Conservation (phyloP, 331 rosid species). For the Telfairia occidentalis region DNA sequence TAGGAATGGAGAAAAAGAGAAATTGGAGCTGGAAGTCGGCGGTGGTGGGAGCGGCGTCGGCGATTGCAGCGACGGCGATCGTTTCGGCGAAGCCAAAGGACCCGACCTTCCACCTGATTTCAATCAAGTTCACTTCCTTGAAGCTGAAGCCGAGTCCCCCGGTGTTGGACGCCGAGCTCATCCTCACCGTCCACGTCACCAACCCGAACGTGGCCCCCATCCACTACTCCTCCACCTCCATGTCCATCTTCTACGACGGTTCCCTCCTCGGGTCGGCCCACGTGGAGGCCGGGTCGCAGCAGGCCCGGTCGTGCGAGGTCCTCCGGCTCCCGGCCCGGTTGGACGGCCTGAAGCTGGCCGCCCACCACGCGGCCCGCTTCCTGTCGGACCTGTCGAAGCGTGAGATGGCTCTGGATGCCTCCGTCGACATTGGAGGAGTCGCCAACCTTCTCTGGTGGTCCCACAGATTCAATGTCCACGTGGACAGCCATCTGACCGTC, state of each 20-base stretch:
- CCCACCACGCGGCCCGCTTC: slow-evolving; percentile 47
- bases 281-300: slow-evolving; percentile 65
- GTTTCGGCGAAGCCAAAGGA: slow-evolving; percentile 63
- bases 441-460: slow-evolving; percentile 75
- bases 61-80: slow-evolving; percentile 39
- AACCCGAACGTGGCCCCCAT: slow-evolving; percentile 72
- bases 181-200: slow-evolving; percentile 69
- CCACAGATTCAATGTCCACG: slow-evolving; percentile 54
- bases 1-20: slow-evolving; percentile 21
- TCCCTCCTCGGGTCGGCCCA: slow-evolving; percentile 72
- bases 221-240: slow-evolving; percentile 60
- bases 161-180: slow-evolving; percentile 48
- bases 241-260: slow-evolving; percentile 78
- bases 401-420: slow-evolving; percentile 61
- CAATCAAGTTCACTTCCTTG: slow-evolving; percentile 60
- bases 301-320: slow-evolving; percentile 51
- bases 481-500: slow-evolving; percentile 64
- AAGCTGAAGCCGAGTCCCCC: slow-evolving; percentile 59
- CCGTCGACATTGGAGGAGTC: slow-evolving; percentile 50
- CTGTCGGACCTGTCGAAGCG: slow-evolving; percentile 48
- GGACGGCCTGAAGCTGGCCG: slow-evolving; percentile 48
- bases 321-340: slow-evolving; percentile 69
- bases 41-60: slow-evolving; percentile 60
- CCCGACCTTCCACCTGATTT: slow-evolving; percentile 62
- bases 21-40: slow-evolving; percentile 75